These are phyloP conservation scores for Hippophae rhamnoides DNA, from an alignment of 306 rosid genomes.

Conservation along the genomic window DNA sequence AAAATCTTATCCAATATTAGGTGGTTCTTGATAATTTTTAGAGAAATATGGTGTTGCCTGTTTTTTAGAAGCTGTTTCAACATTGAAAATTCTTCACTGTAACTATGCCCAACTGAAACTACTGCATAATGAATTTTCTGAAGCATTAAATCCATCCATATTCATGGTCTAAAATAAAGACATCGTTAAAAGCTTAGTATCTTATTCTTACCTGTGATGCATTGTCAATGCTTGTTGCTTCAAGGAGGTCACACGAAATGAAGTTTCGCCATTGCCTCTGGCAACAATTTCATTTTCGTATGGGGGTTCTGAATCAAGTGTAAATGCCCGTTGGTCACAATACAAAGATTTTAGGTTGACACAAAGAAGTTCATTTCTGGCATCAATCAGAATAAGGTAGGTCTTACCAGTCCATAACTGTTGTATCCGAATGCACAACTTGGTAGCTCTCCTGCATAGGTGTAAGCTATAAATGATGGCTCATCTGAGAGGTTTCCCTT, in stretches of 20 bases:
- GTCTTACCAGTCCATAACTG: slow-evolving; percentile 53
- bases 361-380: not conserved
- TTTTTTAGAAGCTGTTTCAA: slow-evolving; percentile 66
- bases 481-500: slow-evolving; percentile 52
- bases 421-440: slow-evolving; percentile 71
- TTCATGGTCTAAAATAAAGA: not conserved
- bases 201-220: slow-evolving; percentile 41
- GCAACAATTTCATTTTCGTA: slow-evolving; percentile 51
- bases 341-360: not conserved
- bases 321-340: slow-evolving; percentile 45
- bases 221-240: slow-evolving; percentile 61
- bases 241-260: slow-evolving; percentile 65
- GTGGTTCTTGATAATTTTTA: no score
- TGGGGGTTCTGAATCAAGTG: slow-evolving; percentile 68
- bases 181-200: slow-evolving; percentile 1
- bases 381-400: not conserved
- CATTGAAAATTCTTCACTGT: slow-evolving; percentile 57
- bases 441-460: slow-evolving; percentile 93
- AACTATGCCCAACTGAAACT: slow-evolving; percentile 47
- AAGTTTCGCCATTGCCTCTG: slow-evolving; percentile 74
- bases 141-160: slow-evolving; percentile 10
- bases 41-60: slow-evolving; percentile 44
- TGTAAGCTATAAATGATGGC: slow-evolving; percentile 52
- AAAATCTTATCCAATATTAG: no score
- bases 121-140: slow-evolving; percentile 59